A percentile compares a stretch with the other conserved stretches of the same genome.
Conservation (phyloP, 768 basidiomycete genomes). For the Phlebiopsis flavidoalba region DNA sequence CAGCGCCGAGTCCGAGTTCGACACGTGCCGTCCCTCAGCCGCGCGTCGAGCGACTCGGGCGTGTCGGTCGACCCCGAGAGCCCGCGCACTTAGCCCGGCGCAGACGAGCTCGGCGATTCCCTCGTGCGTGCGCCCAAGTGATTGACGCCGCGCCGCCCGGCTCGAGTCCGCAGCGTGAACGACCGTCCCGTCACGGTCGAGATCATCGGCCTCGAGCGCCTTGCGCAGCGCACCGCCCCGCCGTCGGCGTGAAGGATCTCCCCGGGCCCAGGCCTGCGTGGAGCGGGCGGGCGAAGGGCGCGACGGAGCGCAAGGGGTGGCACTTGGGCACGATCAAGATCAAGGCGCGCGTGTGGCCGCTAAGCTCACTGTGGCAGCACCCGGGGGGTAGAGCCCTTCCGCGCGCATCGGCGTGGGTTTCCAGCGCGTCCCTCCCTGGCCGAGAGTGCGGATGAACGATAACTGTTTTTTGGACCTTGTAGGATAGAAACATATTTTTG, state of each 20-base stretch:
- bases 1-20: neutral
- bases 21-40: neutral
- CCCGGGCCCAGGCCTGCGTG: neutral
- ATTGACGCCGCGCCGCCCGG: neutral
- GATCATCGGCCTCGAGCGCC: slow-evolving; percentile 8
- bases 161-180: slow-evolving; percentile 15
- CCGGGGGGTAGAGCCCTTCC: neutral
- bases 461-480: too few relatives aligned
- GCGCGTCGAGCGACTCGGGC: slow-evolving; percentile 1
- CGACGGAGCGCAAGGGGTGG: slow-evolving; percentile 8
- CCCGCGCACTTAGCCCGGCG: neutral
- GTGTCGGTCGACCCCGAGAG: neutral
- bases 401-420: too few relatives aligned
- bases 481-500: too few relatives aligned
- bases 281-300: too few relatives aligned
- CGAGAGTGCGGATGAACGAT: too few relatives aligned
- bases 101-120: neutral
- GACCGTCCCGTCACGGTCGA: slow-evolving; percentile 19
- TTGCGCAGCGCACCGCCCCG: neutral
- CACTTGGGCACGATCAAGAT: slow-evolving; percentile 17
- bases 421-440: too few relatives aligned
- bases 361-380: slow-evolving; percentile 17
- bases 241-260: neutral
- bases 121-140: neutral
- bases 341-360: slow-evolving; percentile 18